phyloP scores from a whole-genome alignment of 257 asterid genomes.

The Cinchona pubescens region DNA sequence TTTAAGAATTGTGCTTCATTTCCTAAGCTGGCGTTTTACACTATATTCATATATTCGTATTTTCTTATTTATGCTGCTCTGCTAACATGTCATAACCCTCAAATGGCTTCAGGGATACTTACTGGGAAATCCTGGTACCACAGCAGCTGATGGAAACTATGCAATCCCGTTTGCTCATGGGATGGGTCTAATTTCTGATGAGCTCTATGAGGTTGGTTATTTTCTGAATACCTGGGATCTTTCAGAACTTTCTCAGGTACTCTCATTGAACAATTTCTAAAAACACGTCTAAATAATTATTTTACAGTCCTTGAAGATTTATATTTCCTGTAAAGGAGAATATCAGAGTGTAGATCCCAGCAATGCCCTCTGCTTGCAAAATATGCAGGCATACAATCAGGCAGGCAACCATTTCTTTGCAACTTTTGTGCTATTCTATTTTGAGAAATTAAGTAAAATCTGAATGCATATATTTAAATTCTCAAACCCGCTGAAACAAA shows the following conservation, averaged over 20 bases:
- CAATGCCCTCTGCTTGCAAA: constrained; percentile 15
- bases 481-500: not conserved
- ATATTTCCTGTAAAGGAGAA: constrained; percentile 28
- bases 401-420: not conserved
- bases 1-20: not conserved
- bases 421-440: not conserved
- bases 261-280: not conserved
- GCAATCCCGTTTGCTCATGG: constrained; percentile 20
- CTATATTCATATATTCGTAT: not conserved
- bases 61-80: not conserved
- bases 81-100: not conserved
- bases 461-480: not conserved
- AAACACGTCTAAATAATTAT: too few relatives aligned
- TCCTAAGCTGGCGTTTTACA: not conserved
- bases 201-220: constrained; percentile 28
- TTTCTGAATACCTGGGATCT: not conserved
- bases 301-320: constrained; percentile 16
- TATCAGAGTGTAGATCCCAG: constrained; percentile 18
- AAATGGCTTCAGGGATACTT: constrained; percentile 27
- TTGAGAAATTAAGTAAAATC: too few relatives aligned
- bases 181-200: constrained; percentile 37
- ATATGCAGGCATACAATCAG: constrained; percentile 21
- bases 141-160: not conserved
- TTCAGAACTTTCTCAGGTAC: not conserved
- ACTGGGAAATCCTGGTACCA: constrained; percentile 16